Evolutionary conservation across 371 early-diverging fungal species (phyloP).

Genomic region (Funneliformis caledonium): DNA sequence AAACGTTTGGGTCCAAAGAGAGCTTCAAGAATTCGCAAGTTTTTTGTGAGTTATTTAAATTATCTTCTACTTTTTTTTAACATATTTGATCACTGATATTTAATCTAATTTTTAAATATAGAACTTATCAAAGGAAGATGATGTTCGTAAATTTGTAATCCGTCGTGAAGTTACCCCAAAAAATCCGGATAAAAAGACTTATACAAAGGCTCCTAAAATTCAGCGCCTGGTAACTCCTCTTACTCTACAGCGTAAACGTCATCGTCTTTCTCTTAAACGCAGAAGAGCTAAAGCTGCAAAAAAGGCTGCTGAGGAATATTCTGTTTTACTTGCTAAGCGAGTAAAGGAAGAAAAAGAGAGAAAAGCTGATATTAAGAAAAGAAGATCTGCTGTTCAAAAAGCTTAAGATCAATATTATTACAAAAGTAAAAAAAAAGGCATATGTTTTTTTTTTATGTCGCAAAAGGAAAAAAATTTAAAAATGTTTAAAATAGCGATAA

Average conservation of each 20-base stretch:
- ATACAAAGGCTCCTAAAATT: conserved; percentile 95
- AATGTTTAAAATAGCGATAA: not conserved
- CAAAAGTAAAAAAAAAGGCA: not conserved
- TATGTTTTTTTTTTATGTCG: no score
- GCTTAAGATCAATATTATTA: conserved; percentile 32
- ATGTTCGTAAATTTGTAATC: conserved; percentile 97
- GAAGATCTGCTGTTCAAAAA: conserved; percentile 56
- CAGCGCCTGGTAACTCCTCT: conserved; percentile 97
- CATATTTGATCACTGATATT: not conserved
- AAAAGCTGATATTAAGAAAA: conserved; percentile 67
- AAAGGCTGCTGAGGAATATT: conserved; percentile 92
- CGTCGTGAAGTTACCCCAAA: conserved; percentile 92
- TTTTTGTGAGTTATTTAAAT: conserved; percentile 71
- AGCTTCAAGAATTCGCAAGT: conserved; percentile 97
- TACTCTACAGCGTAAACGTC: conserved; percentile 93
- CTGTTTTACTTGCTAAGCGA: conserved; percentile 88
- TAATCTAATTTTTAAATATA: conserved; percentile 25
- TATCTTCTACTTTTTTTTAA: not conserved
- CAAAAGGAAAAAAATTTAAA: not conserved
- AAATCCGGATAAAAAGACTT: conserved; percentile 87
- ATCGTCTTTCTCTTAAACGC: conserved; percentile 83
- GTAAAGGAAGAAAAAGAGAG: conserved; percentile 86
- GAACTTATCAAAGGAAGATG: conserved; percentile 94
- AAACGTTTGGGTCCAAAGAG: conserved; percentile 99
- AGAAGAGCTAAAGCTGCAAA: conserved; percentile 76